Evolutionary conservation across 2,329 filamentous ascomycete species (phyloP).

Genomic region (Alternaria sp.): DNA sequence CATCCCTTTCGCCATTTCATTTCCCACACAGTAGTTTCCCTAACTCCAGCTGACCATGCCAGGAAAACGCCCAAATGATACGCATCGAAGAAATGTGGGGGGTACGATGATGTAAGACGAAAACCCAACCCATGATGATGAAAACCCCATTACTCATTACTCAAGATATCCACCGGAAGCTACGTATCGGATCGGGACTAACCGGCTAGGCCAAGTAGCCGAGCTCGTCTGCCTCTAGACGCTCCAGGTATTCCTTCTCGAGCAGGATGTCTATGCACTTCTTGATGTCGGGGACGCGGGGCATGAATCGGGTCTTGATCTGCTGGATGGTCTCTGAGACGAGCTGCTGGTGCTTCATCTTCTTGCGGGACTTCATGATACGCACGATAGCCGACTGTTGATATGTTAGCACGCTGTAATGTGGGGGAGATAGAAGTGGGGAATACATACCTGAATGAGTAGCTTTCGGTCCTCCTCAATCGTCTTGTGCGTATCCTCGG

Average conservation of each 20-base stretch:
- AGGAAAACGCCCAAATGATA: slow-evolving; percentile 14
- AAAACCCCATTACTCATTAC: slow-evolving; percentile 11
- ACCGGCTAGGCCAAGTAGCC: slow-evolving; percentile 72
- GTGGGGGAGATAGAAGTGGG: background rate
- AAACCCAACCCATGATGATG: slow-evolving; percentile 5
- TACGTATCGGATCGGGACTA: background rate
- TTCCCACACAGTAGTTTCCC: background rate
- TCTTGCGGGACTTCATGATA: slow-evolving; percentile 99
- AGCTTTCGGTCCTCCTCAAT: slow-evolving; percentile 98
- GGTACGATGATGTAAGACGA: slow-evolving; percentile 4
- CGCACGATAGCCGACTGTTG: slow-evolving; percentile 92
- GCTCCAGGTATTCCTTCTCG: slow-evolving; percentile 98
- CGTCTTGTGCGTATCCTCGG: slow-evolving; percentile 97
- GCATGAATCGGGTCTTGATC: slow-evolving; percentile 90
- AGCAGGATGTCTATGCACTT: slow-evolving; percentile 99
- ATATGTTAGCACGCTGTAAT: slow-evolving; percentile 36
- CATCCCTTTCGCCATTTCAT: background rate
- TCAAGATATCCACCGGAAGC: background rate
- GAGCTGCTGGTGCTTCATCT: slow-evolving; percentile 95
- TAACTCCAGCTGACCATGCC: background rate
- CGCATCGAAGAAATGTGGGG: background rate
- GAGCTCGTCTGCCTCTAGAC: slow-evolving; percentile 90
- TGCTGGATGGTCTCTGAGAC: slow-evolving; percentile 96
- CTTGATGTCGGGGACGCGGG: slow-evolving; percentile 95
- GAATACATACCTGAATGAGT: slow-evolving; percentile 82